A percentile compares a stretch with the other conserved stretches of the same genome.
Evolutionary conservation across 2,329 filamentous ascomycete genomes (phyloP).

Genomic region (Eutypa lata): DNA sequence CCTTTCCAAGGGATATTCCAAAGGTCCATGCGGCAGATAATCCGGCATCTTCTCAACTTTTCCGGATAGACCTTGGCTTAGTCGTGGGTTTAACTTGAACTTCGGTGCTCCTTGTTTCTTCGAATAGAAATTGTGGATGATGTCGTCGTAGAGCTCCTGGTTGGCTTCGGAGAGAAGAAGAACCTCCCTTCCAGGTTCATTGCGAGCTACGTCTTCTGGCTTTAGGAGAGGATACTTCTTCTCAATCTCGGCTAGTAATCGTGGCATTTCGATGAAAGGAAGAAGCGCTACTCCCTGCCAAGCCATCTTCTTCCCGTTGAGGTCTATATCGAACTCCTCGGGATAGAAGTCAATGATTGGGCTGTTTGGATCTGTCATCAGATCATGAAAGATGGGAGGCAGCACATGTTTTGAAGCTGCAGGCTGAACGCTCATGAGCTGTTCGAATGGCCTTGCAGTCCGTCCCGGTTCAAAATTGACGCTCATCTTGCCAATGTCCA

Average conservation of each 20-base stretch:
- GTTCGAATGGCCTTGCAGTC: conserved; percentile 90
- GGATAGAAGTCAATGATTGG: conserved; percentile 98
- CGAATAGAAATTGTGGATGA: conserved; percentile 84
- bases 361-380: conserved; percentile 87
- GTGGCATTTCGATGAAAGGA: conserved; percentile 92
- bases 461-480: conserved; percentile 80
- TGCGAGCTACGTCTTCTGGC: conserved; percentile 73
- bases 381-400: conserved; percentile 79
- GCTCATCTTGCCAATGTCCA: conserved; percentile 73
- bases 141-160: conserved; percentile 74
- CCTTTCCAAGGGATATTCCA: conserved; percentile 74
- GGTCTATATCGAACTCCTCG: conserved; percentile 84
- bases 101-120: conserved; percentile 71
- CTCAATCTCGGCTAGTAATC: conserved; percentile 77
- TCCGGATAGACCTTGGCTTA: conserved; percentile 76
- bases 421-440: conserved; percentile 96
- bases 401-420: conserved; percentile 90
- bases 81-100: conserved; percentile 70
- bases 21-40: conserved; percentile 78
- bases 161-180: conserved; percentile 82
- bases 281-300: conserved; percentile 95
- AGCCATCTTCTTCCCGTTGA: conserved; percentile 97
- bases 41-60: conserved; percentile 76
- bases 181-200: conserved; percentile 75
- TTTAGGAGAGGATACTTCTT: conserved; percentile 78